These are phyloP conservation scores for Herpotrichia juniperi DNA, from an alignment of 2,329 filamentous ascomycete species.

Conservation along the genomic window DNA sequence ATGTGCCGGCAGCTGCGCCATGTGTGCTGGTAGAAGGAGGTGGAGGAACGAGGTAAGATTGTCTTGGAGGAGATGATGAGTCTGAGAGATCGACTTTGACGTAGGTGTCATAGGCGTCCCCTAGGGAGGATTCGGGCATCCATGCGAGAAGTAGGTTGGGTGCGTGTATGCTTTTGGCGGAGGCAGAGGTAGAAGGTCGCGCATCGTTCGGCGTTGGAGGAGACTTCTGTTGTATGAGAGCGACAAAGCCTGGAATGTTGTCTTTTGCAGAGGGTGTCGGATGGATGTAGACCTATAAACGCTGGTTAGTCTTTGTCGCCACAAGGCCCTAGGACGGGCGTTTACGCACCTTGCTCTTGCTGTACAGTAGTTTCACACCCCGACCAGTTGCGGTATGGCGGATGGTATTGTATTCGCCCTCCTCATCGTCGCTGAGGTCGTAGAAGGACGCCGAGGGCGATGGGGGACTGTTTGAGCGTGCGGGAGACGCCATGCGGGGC, in stretches of 20 bases:
- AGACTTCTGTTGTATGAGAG: constrained; percentile 86
- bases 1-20: constrained; percentile 73
- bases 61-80: constrained; percentile 77
- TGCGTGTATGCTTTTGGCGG: constrained; percentile 55
- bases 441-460: constrained; percentile 91
- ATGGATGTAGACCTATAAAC: constrained; percentile 84
- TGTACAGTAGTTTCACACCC: constrained; percentile 91
- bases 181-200: constrained; percentile 50
- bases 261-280: constrained; percentile 92
- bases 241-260: constrained; percentile 93
- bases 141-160: constrained; percentile 87
- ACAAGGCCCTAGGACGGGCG: constrained; percentile 6
- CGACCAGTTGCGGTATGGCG: constrained; percentile 76
- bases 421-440: constrained; percentile 94
- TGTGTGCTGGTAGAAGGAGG: constrained; percentile 85
- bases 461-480: constrained; percentile 48
- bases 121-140: constrained; percentile 88
- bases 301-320: constrained; percentile 27
- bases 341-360: constrained; percentile 85
- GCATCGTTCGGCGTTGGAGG: constrained; percentile 32
- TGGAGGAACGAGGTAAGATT: constrained; percentile 89
- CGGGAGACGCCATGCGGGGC: constrained; percentile 40
- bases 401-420: constrained; percentile 93
- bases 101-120: constrained; percentile 83
- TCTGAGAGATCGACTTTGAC: constrained; percentile 93